A percentile compares a stretch with the other conserved stretches of the same genome.
Conservation (phyloP, 345 rosid genomes). For the Gossypium mustelinum region DNA sequence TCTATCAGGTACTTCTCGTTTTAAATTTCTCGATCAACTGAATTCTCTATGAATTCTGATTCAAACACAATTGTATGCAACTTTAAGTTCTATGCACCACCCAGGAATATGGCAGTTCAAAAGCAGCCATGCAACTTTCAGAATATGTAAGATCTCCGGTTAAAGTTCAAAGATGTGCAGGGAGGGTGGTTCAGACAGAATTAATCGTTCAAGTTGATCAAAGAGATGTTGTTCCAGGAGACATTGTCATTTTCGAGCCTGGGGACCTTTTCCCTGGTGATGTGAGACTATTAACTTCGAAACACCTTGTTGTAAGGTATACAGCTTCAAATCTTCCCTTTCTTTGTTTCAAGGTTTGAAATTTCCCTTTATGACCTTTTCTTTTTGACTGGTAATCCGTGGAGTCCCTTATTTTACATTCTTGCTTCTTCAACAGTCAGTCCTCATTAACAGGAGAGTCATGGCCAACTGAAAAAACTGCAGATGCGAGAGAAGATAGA, state of each 20-base stretch:
- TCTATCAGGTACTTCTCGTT: slow-evolving; percentile 45
- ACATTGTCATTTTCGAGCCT: slow-evolving; percentile 61
- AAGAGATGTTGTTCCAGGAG: slow-evolving; percentile 70
- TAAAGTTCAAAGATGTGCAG: slow-evolving; percentile 75
- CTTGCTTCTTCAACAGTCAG: slow-evolving; percentile 46
- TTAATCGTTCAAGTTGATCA: slow-evolving; percentile 64
- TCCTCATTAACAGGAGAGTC: slow-evolving; percentile 73
- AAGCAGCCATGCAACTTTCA: slow-evolving; percentile 70
- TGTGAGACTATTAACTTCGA: slow-evolving; percentile 60
- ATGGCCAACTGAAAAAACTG: slow-evolving; percentile 52
- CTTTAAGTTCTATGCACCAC: slow-evolving; percentile 7
- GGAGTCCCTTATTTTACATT: slow-evolving; percentile 21
- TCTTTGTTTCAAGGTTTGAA: not conserved
- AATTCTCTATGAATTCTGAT: not conserved
- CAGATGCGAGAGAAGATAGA: slow-evolving; percentile 45
- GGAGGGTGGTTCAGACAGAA: slow-evolving; percentile 65
- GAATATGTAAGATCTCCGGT: slow-evolving; percentile 57
- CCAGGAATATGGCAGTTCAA: slow-evolving; percentile 65
- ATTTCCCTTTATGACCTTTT: not conserved
- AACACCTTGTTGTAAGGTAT: slow-evolving; percentile 65
- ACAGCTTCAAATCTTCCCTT: not conserved
- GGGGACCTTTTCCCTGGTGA: slow-evolving; percentile 77
- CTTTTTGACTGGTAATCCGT: slow-evolving; percentile 8
- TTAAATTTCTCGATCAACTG: not conserved
- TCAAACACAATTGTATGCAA: not conserved